phyloP scores from a whole-genome alignment of 257 asterid species.

The Lantana camara region DNA sequence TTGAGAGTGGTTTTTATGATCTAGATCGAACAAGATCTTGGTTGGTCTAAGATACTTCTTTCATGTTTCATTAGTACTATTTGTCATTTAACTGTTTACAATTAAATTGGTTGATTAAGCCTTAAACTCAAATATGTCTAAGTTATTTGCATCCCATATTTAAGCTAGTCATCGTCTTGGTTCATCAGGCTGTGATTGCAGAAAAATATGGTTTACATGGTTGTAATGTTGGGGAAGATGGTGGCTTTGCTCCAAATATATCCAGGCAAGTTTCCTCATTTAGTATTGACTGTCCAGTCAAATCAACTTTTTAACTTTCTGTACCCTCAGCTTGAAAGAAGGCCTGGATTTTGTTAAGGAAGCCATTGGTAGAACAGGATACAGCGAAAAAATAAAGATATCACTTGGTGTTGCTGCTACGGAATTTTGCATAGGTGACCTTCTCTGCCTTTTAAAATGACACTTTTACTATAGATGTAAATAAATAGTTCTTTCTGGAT shows the following conservation, averaged over 20 bases:
- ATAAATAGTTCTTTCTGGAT: conserved; percentile 5
- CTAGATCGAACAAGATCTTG: conserved; percentile 16
- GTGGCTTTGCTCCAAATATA: conserved; percentile 94
- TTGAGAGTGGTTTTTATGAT: conserved; percentile 20
- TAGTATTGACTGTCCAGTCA: conserved; percentile 20
- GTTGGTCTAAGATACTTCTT: neutral
- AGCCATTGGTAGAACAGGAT: conserved; percentile 91
- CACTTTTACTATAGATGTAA: neutral
- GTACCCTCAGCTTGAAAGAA: conserved; percentile 79
- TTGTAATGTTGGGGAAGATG: conserved; percentile 97
- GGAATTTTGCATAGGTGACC: conserved; percentile 89
- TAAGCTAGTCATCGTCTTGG: conserved; percentile 24
- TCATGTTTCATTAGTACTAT: neutral
- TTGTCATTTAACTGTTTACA: neutral
- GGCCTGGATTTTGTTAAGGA: conserved; percentile 93
- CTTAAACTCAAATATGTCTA: neutral
- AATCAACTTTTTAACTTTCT: conserved; percentile 26
- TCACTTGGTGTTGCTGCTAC: conserved; percentile 92
- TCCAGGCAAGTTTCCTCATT: conserved; percentile 67
- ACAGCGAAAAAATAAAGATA: conserved; percentile 82
- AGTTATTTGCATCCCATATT: conserved; percentile 21
- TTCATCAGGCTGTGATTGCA: conserved; percentile 78
- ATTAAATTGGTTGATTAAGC: neutral
- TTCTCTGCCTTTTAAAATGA: conserved; percentile 13
- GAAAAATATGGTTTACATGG: conserved; percentile 77